Evolutionary conservation across 2,329 filamentous ascomycete species (phyloP), one percentile per base, ranked within the genome.

Genomic region (Metarhizium rileyi): DNA sequence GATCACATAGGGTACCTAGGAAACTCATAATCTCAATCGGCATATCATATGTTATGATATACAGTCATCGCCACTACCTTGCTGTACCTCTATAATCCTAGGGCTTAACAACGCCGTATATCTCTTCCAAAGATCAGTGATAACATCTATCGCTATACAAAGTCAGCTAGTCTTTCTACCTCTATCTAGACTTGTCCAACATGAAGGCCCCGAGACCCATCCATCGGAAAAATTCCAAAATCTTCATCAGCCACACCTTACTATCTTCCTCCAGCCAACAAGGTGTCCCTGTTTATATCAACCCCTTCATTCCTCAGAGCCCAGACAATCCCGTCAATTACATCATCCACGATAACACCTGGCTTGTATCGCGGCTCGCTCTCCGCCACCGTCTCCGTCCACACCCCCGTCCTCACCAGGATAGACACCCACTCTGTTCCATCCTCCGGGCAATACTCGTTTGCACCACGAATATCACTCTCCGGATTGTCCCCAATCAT

Each of bases 401-500:
- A 94, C 1, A 95, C 89, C 0, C 90, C 90, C 8, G 87, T 95
- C 57, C 81, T 76, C 26, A 95, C 86, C 51, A 95, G 69, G 18
- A 94, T 77, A 41, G 85, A 86, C 38, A 75, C 70, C 90, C 90
- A 95, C 51, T 81, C 72, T n/a, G 81, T 86, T 8, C 83, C 84
- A 50, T 76, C 68, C 4, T 75, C 70, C 54, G 84, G 87, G 42
- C 70, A 61, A 61, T 86, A 95, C 43, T 78, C 76, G 63, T 95
- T 95, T 20, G 88, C 90, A 5, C 93, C 93, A 5, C 80, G 74
- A 56, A 98, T 95, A 64, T 98, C 93, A 57, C 86, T 93, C 62
- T 88, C 88, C 5, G 87, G 86, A 60, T 91, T 91, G 61, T 91
- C 87, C 5, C 93, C 93, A 40, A 97, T 80, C 91, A 97, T 97